Conservation (phyloP, 202 grass and related monocot genomes). For the Setaria viridis region DNA sequence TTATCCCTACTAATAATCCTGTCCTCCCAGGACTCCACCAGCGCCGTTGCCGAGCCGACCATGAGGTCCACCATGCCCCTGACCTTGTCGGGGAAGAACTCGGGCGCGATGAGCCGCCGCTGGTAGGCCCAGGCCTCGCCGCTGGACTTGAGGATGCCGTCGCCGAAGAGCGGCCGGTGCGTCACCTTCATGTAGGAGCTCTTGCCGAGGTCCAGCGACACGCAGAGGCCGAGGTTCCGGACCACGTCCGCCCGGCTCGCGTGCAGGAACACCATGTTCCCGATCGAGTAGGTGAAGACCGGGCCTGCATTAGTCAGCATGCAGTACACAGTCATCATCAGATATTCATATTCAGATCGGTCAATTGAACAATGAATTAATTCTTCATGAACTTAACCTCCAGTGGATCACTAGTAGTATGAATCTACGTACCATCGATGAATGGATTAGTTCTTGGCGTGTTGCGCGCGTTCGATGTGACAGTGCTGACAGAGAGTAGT, state of each 20-base stretch:
- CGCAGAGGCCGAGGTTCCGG: slow-evolving; percentile 59
- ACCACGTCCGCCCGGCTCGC: slow-evolving; percentile 63
- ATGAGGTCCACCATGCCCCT: slow-evolving; percentile 79
- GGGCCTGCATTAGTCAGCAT: slow-evolving; percentile 48
- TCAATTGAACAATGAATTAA: not conserved
- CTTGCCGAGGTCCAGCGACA: slow-evolving; percentile 87
- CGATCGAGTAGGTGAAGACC: slow-evolving; percentile 71
- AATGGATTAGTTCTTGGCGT: not conserved
- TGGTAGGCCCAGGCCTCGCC: slow-evolving; percentile 70
- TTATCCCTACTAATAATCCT: not conserved
- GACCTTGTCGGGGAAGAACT: slow-evolving; percentile 90
- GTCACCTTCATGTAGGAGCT: slow-evolving; percentile 85
- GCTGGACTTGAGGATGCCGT: slow-evolving; percentile 93
- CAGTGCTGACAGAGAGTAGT: not conserved
- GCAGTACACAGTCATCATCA: too few species aligned
- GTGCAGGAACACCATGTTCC: slow-evolving; percentile 80
- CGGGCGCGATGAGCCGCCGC: slow-evolving; percentile 74
- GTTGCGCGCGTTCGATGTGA: not conserved
- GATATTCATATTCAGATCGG: too few species aligned
- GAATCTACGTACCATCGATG: not conserved
- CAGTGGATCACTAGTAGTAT: not conserved
- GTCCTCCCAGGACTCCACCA: slow-evolving; percentile 64
- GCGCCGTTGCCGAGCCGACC: slow-evolving; percentile 57
- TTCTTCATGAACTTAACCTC: not conserved
- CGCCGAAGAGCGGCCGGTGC: slow-evolving; percentile 82